These are phyloP conservation scores for Globisporangium acanthophoron DNA, from an alignment of 352 stramenopile species.

Conservation along the genomic window DNA sequence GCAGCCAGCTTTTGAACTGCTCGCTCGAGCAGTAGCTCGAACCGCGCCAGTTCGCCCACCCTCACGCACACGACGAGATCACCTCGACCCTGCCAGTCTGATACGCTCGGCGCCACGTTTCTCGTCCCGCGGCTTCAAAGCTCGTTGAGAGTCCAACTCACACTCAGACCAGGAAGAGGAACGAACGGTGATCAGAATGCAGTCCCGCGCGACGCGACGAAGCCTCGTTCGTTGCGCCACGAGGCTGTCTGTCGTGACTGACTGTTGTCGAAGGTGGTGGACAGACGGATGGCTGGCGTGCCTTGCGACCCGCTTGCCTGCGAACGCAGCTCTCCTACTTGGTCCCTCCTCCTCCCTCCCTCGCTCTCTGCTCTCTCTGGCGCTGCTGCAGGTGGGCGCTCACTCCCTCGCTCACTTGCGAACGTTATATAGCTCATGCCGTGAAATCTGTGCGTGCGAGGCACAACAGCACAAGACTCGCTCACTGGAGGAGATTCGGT, in stretches of 20 bases:
- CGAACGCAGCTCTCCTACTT: background rate
- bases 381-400: background rate
- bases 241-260: background rate
- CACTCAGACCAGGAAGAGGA: background rate
- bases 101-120: background rate
- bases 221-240: background rate
- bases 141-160: background rate
- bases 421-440: no score
- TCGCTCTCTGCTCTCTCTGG: background rate
- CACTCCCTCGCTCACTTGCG: no score
- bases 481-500: no score
- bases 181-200: background rate
- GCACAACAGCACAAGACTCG: background rate
- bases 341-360: background rate
- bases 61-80: background rate
- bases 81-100: background rate
- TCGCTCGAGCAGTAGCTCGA: no score
- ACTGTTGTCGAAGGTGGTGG: background rate
- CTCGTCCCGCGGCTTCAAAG: background rate
- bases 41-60: no score
- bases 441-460: no score
- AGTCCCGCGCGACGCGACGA: background rate
- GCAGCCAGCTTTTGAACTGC: no score
- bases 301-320: background rate
- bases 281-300: background rate